phyloP scores from a whole-genome alignment of 768 basidiomycete species.

The Leccinum variicolor region DNA sequence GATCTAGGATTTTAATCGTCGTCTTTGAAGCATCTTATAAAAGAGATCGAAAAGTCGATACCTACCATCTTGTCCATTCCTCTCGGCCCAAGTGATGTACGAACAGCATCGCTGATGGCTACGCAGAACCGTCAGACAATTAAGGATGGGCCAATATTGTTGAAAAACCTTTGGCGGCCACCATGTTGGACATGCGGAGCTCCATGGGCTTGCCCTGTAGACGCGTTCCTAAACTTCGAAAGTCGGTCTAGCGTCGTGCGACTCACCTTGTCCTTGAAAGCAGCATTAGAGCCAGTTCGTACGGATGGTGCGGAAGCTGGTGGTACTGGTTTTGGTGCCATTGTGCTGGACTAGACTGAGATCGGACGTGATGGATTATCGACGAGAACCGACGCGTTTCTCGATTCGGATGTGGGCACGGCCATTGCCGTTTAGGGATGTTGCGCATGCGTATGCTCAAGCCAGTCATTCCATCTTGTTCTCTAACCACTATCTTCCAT shows the following conservation, averaged over 20 bases:
- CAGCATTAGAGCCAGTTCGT: conserved; percentile 59
- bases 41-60: conserved; percentile 32
- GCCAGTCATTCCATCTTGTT: conserved; percentile 11
- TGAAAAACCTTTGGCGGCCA: conserved; percentile 87
- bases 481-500: conserved; percentile 28
- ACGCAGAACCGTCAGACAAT: conserved; percentile 8
- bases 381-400: conserved; percentile 17
- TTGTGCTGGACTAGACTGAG: conserved; percentile 13
- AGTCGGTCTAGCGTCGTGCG: neutral
- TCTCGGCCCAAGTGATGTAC: conserved; percentile 93
- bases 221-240: conserved; percentile 26
- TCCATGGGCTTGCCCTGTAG: conserved; percentile 95
- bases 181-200: conserved; percentile 94
- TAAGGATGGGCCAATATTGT: neutral
- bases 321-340: conserved; percentile 26
- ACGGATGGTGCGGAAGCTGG: conserved; percentile 23
- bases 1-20: conserved; percentile 53
- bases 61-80: conserved; percentile 99
- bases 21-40: neutral
- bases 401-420: conserved; percentile 23
- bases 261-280: conserved; percentile 83
- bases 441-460: conserved; percentile 31
- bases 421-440: conserved; percentile 27
- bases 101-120: conserved; percentile 97
- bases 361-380: conserved; percentile 13